These are phyloP conservation scores for Avicennia marina DNA, from an alignment of 257 asterid species.

Conservation along the genomic window DNA sequence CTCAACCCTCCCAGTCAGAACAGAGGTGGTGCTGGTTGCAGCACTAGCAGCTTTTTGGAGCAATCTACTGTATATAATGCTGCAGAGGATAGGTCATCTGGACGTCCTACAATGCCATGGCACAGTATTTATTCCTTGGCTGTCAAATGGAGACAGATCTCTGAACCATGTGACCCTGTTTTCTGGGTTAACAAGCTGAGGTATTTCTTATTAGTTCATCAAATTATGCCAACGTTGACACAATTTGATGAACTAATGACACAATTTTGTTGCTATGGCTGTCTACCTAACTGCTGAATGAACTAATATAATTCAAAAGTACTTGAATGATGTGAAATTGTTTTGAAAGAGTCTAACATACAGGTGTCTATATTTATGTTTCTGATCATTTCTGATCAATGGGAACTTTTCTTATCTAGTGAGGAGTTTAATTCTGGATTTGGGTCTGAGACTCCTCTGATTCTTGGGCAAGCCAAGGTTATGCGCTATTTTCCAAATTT, in stretches of 20 bases:
- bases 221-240: too few species aligned
- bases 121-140: constrained; percentile 74
- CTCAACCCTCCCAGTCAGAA: constrained; percentile 65
- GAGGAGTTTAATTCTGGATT: constrained; percentile 90
- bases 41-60: constrained; percentile 77
- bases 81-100: constrained; percentile 60
- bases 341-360: too few species aligned
- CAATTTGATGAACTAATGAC: background rate
- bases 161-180: constrained; percentile 97
- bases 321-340: too few species aligned
- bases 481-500: constrained; percentile 78
- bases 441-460: constrained; percentile 88
- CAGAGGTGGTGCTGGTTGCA: constrained; percentile 99
- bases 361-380: constrained; percentile 1
- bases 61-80: constrained; percentile 40
- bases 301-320: constrained; percentile 8
- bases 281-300: background rate
- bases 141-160: constrained; percentile 97
- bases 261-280: background rate
- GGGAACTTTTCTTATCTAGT: constrained; percentile 32
- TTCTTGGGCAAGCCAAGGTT: constrained; percentile 82
- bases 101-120: constrained; percentile 85
- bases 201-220: constrained; percentile 45
- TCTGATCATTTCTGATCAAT: constrained; percentile 23
- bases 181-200: constrained; percentile 94